Conservation (phyloP, 1,284 basidiomycete genomes). For the Puccinia hordei region DNA sequence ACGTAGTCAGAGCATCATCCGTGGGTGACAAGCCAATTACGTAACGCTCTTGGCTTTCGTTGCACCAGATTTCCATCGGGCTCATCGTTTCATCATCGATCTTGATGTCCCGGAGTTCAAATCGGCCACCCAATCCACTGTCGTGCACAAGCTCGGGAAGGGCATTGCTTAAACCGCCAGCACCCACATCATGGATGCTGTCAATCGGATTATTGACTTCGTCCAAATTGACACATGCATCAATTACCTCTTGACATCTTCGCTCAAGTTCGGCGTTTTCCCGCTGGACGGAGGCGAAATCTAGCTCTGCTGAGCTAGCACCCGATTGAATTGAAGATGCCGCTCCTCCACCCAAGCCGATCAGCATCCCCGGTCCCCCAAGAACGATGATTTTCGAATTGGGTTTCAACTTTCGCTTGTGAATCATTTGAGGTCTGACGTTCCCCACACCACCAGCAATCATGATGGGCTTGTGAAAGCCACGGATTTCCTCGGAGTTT, state of each 20-base stretch:
- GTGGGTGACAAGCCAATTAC: slow-evolving; percentile 70
- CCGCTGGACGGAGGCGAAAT: slow-evolving; percentile 95
- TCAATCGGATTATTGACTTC: slow-evolving; percentile 75
- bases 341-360: slow-evolving; percentile 93
- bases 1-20: slow-evolving; percentile 58
- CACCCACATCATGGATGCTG: slow-evolving; percentile 97
- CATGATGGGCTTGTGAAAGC: slow-evolving; percentile 99
- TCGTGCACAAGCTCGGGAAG: slow-evolving; percentile 97
- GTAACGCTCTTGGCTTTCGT: slow-evolving; percentile 97
- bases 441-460: slow-evolving; percentile 95
- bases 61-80: slow-evolving; percentile 99
- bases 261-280: slow-evolving; percentile 99
- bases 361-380: slow-evolving; percentile 95
- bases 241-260: slow-evolving; percentile 94
- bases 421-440: slow-evolving; percentile 77
- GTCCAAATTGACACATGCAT: slow-evolving; percentile 75
- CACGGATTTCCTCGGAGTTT: slow-evolving; percentile 82
- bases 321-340: slow-evolving; percentile 90
- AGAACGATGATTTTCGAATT: slow-evolving; percentile 88
- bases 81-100: slow-evolving; percentile 92
- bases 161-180: slow-evolving; percentile 94
- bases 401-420: slow-evolving; percentile 72
- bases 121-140: slow-evolving; percentile 81
- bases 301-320: slow-evolving; percentile 82
- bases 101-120: slow-evolving; percentile 90